Conservation (phyloP, 805 yeast species). For the Kazachstania kunashirensis region DNA sequence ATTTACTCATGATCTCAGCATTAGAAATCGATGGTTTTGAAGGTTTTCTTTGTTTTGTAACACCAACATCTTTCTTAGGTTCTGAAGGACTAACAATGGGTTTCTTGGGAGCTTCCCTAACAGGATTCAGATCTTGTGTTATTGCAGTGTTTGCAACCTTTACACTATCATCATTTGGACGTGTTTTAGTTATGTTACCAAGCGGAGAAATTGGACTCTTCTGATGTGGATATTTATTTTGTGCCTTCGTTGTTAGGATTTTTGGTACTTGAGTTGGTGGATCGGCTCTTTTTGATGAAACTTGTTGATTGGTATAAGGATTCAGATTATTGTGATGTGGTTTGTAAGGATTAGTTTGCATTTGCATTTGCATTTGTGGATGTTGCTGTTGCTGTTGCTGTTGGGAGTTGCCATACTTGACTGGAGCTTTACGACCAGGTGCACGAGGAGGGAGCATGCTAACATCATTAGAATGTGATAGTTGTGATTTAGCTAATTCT, state of each 20-base stretch:
- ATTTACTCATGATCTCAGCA: conserved; percentile 71
- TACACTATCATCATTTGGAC: conserved; percentile 19
- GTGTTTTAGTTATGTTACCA: neutral
- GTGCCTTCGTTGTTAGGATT: neutral
- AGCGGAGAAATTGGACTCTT: conserved; percentile 18
- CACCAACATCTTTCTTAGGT: conserved; percentile 23
- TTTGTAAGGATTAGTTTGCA: conserved; percentile 8
- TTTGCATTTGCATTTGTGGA: conserved; percentile 11
- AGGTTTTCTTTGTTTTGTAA: conserved; percentile 35
- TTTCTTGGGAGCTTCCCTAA: conserved; percentile 28
- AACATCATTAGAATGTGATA: conserved; percentile 5
- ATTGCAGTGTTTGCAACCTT: conserved; percentile 33
- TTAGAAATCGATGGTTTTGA: conserved; percentile 66
- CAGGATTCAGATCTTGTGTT: conserved; percentile 15
- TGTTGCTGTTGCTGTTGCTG: conserved; percentile 8
- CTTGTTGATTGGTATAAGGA: conserved; percentile 14
- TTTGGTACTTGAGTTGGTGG: conserved; percentile 1
- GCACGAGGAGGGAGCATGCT: conserved; percentile 4
- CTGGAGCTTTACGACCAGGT: conserved; percentile 2
- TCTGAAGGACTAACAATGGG: conserved; percentile 11
- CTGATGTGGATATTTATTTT: conserved; percentile 5
- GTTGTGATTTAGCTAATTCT: conserved; percentile 1
- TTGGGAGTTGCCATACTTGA: conserved; percentile 3
- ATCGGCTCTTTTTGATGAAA: neutral
- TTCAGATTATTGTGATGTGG: conserved; percentile 21